Conservation (phyloP, 2,329 filamentous ascomycete genomes). For the Colletotrichum plurivorum region DNA sequence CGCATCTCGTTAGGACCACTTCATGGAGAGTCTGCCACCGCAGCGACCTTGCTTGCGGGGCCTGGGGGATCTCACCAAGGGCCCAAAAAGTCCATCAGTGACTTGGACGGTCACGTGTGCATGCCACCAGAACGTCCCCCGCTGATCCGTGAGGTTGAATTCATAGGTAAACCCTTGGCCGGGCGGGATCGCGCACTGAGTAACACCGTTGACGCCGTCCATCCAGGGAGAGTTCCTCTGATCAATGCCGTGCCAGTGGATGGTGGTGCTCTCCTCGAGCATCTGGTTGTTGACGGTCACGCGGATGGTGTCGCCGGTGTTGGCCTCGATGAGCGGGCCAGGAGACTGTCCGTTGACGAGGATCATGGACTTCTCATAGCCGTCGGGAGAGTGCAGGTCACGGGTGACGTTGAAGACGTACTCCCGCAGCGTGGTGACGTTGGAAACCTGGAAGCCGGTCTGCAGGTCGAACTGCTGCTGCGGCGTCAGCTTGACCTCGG, state of each 20-base stretch:
- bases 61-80: constrained; percentile 24
- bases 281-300: constrained; percentile 58
- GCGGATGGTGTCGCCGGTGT: constrained; percentile 58
- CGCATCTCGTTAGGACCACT: neutral
- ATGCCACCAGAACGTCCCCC: constrained; percentile 76
- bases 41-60: neutral
- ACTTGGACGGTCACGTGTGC: constrained; percentile 57
- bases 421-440: constrained; percentile 53
- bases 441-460: constrained; percentile 24
- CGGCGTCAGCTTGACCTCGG: constrained; percentile 22
- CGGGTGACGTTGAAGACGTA: constrained; percentile 69
- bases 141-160: constrained; percentile 71
- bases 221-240: constrained; percentile 75
- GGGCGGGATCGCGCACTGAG: constrained; percentile 72
- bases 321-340: constrained; percentile 72
- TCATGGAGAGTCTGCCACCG: neutral
- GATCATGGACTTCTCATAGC: constrained; percentile 66
- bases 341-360: constrained; percentile 77
- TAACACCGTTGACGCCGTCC: constrained; percentile 75
- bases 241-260: constrained; percentile 80
- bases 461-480: constrained; percentile 32
- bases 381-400: constrained; percentile 66
- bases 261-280: constrained; percentile 59
- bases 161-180: constrained; percentile 68
- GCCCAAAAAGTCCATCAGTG: constrained; percentile 40